Evolutionary conservation across 495 filamentous ascomycete species (phyloP).

Genomic region (Daldinia decipiens): DNA sequence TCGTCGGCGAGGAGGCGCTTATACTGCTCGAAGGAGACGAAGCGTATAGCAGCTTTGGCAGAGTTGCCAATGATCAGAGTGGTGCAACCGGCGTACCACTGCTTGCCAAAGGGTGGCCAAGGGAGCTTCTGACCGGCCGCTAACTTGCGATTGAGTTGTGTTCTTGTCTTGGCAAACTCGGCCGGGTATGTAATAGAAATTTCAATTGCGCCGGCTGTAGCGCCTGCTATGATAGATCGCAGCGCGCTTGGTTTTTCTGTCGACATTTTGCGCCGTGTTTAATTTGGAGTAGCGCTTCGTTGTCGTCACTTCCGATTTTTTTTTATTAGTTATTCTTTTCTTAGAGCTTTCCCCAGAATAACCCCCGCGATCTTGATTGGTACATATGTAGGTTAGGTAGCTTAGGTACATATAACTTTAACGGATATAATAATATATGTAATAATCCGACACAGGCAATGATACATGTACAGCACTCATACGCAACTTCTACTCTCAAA

Average conservation of each 20-base stretch:
- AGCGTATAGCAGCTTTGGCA: constrained; percentile 93
- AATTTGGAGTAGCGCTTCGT: background rate
- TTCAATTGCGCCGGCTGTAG: constrained; percentile 91
- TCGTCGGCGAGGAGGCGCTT: constrained; percentile 84
- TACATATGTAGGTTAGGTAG: too few relatives aligned
- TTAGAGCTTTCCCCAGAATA: constrained; percentile 19
- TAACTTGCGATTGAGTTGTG: constrained; percentile 90
- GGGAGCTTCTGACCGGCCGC: constrained; percentile 86
- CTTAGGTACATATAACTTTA: too few relatives aligned
- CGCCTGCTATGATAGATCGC: constrained; percentile 88
- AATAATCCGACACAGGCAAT: background rate
- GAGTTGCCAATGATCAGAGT: constrained; percentile 97
- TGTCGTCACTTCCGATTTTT: constrained; percentile 9
- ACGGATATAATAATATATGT: constrained; percentile 20
- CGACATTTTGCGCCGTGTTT: constrained; percentile 32
- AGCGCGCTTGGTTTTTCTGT: constrained; percentile 76
- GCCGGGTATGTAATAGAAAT: constrained; percentile 98
- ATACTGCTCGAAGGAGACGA: constrained; percentile 95
- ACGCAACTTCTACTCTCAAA: background rate
- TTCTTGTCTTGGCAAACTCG: constrained; percentile 96
- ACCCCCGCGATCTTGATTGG: constrained; percentile 33
- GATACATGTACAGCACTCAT: background rate
- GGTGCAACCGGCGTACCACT: constrained; percentile 98
- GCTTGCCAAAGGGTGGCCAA: constrained; percentile 90
- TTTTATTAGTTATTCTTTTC: constrained; percentile 19